Conservation (phyloP, 495 filamentous ascomycete genomes). For the Daldinia loculata region DNA sequence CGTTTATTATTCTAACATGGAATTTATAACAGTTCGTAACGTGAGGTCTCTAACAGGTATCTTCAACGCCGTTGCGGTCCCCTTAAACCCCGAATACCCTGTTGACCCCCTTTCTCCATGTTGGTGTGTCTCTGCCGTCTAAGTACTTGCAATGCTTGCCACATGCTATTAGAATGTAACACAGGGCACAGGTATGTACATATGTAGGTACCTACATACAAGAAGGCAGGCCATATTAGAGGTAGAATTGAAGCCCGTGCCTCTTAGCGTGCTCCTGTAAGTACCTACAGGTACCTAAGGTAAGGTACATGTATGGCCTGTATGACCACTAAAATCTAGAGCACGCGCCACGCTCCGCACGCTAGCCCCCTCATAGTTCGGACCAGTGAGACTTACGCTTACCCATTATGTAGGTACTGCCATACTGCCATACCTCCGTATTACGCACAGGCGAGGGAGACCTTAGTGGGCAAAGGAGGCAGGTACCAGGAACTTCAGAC, state of each 20-base stretch:
- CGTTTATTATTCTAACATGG: not conserved
- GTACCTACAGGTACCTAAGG: not conserved
- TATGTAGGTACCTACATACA: not conserved
- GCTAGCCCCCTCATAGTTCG: constrained; percentile 24
- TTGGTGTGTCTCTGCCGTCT: constrained; percentile 15
- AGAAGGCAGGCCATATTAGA: too few relatives aligned
- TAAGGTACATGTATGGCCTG: constrained; percentile 2
- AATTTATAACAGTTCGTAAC: not conserved
- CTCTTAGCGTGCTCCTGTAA: constrained; percentile 12
- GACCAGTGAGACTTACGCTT: constrained; percentile 12
- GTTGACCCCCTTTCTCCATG: constrained; percentile 27
- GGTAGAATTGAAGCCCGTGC: constrained; percentile 1
- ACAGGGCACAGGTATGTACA: constrained; percentile 1
- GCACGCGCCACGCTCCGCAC: constrained; percentile 34
- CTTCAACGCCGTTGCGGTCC: not conserved
- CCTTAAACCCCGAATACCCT: constrained; percentile 11
- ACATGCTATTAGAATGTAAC: constrained; percentile 8
- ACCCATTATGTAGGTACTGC: not conserved
- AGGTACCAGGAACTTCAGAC: constrained; percentile 34
- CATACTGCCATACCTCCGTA: constrained; percentile 21
- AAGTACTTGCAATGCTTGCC: constrained; percentile 5
- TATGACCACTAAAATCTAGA: constrained; percentile 11
- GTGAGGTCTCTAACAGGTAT: not conserved
- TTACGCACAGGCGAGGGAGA: constrained; percentile 36
- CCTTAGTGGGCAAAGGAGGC: constrained; percentile 20